phyloP scores from a whole-genome alignment of 2,329 filamentous ascomycete genomes.

The Sporothrix dimorphospora region DNA sequence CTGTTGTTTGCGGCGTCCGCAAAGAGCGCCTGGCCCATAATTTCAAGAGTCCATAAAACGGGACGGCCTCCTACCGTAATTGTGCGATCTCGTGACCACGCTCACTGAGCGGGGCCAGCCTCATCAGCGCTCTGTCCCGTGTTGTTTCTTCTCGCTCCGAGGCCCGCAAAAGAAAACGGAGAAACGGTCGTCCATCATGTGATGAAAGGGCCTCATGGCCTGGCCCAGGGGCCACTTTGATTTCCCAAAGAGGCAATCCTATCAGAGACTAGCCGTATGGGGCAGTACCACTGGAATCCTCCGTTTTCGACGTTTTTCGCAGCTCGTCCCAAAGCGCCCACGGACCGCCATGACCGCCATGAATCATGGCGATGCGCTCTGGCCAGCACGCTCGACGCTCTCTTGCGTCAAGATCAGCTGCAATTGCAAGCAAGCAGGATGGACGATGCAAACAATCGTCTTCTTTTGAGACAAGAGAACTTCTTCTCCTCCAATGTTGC shows the following conservation, averaged over 20 bases:
- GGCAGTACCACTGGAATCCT: neutral
- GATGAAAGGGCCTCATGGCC: neutral
- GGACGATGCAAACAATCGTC: neutral
- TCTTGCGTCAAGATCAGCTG: neutral
- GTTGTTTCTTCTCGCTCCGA: neutral
- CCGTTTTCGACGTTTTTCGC: neutral
- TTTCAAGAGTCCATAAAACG: neutral
- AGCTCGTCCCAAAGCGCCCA: neutral
- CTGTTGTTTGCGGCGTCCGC: constrained; percentile 1
- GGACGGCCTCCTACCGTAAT: neutral
- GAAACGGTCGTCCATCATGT: constrained; percentile 24
- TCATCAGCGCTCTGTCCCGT: neutral
- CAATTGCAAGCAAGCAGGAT: neutral
- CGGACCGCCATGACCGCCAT: constrained; percentile 10
- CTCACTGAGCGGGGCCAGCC: neutral
- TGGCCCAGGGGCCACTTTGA: neutral
- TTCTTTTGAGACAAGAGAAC: no score
- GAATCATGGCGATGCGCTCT: constrained; percentile 8
- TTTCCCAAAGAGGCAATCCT: constrained; percentile 1
- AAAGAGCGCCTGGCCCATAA: neutral
- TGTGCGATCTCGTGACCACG: constrained; percentile 4
- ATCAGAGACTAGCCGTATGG: neutral
- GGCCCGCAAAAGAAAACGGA: constrained; percentile 2
- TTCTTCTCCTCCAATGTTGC: no score
- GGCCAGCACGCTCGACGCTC: neutral